Evolutionary conservation across 345 rosid genomes (phyloP).

Genomic region (Salix viminalis): DNA sequence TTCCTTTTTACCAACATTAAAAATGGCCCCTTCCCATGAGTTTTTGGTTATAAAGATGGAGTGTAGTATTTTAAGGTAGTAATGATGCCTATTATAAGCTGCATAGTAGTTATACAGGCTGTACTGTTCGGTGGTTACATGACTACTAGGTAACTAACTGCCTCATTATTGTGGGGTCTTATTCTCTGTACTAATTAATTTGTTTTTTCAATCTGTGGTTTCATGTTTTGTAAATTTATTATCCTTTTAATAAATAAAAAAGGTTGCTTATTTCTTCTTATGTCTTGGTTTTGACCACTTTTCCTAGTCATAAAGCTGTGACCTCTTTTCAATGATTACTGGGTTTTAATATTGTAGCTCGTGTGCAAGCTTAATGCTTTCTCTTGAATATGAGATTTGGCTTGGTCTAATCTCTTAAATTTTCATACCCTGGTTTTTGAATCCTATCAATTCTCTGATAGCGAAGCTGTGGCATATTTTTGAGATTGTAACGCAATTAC

Average conservation of each 20-base stretch:
- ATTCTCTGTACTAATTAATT: not conserved
- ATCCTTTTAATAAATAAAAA: not conserved
- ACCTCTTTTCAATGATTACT: not conserved
- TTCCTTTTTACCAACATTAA: not conserved
- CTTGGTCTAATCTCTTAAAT: not conserved
- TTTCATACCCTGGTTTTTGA: not conserved
- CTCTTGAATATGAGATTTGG: not conserved
- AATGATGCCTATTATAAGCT: not conserved
- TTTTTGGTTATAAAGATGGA: not conserved
- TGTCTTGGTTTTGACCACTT: not conserved
- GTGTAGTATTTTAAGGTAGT: not conserved
- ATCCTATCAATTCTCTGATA: not conserved
- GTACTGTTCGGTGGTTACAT: slow-evolving; percentile 6
- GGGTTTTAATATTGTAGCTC: not conserved
- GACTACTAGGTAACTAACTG: not conserved
- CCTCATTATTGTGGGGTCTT: not conserved
- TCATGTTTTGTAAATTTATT: slow-evolving; percentile 15
- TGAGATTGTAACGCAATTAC: not conserved
- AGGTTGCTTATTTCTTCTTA: not conserved
- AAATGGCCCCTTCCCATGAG: not conserved
- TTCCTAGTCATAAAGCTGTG: not conserved
- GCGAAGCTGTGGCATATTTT: not conserved
- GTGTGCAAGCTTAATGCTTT: not conserved
- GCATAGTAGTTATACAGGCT: slow-evolving; percentile 5
- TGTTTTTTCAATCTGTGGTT: not conserved